These are phyloP conservation scores for Gelatoporia subvermispora DNA, from an alignment of 768 basidiomycete genomes.

Conservation along the genomic window DNA sequence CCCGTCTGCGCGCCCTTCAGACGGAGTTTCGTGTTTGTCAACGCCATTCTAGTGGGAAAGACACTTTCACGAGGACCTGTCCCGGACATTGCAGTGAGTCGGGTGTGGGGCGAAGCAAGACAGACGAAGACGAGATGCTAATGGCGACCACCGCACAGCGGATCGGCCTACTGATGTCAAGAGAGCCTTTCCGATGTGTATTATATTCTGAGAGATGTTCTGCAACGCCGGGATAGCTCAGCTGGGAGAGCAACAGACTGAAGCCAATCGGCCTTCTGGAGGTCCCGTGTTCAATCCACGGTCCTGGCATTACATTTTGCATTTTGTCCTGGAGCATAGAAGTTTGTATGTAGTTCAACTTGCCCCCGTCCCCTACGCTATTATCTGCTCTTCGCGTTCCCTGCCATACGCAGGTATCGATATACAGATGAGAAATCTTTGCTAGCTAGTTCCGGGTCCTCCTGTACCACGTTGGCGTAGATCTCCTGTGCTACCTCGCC, in stretches of 20 bases:
- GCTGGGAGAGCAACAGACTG: conserved; percentile 33
- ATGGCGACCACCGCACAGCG: too few relatives aligned
- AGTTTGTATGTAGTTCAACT: too few relatives aligned
- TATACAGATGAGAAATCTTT: conserved; percentile 86
- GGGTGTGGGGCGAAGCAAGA: too few relatives aligned
- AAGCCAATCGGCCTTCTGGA: conserved; percentile 44
- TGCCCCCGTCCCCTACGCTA: too few relatives aligned
- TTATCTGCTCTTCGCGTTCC: conserved; percentile 10
- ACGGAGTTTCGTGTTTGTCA: conserved; percentile 87
- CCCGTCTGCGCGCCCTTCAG: conserved; percentile 93
- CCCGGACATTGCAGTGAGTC: conserved; percentile 66
- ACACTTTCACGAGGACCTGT: conserved; percentile 87
- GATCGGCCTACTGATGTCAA: too few relatives aligned
- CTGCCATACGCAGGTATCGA: conserved; percentile 43
- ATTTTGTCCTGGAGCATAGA: too few relatives aligned
- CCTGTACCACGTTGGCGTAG: conserved; percentile 51
- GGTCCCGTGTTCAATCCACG: conserved; percentile 77
- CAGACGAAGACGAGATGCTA: not conserved
- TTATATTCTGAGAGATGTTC: too few relatives aligned
- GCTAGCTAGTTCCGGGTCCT: conserved; percentile 52
- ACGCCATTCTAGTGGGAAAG: conserved; percentile 96
- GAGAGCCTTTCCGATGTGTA: too few relatives aligned
- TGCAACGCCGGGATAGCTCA: conserved; percentile 28
- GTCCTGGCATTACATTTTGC: conserved; percentile 45
- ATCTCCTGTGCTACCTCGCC: conserved; percentile 59